Base-by-base conservation (phyloP, 2,329 filamentous ascomycete species). In the Colletotrichum tofieldiae region DNA sequence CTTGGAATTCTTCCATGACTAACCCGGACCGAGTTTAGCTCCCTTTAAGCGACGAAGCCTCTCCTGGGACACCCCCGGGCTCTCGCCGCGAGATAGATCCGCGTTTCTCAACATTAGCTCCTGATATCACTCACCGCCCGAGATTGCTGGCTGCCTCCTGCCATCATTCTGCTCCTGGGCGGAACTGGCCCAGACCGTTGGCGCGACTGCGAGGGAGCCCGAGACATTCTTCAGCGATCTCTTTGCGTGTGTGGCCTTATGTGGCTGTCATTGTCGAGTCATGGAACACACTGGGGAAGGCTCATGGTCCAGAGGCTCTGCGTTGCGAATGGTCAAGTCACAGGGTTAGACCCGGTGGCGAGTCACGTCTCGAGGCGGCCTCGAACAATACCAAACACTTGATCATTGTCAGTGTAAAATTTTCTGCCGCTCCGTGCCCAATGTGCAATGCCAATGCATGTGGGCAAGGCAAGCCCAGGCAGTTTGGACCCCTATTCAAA, bases 401-500 rank as follows among this genome's bases (percentile, higher is more conserved):
- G 20, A 32, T 45, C 32, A 62, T 58, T 67, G 68, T 23, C 43
- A 63, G 18, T 8, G 35, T 54, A 52, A 43, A 70, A 52, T 60
- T 65, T 69, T 69, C 67, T 58, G 49, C 47, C 61, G 26, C 54
- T 56, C 49, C 61, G 63, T 39, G 45, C 59, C n/a, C 23, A 39
- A 35, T 63, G 58, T 67, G 63, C 47, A 29, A 39, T n/a, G 45
- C 49, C 52, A 64, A 39, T 41, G 39, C 59, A 63, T 68, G 69
- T 58, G 45, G 58, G 58, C 52, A 43, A 52, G 29, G 32, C 39
- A n/a, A 41, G 45, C 29, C 69, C 47, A 59, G 47, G 47, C 58
- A 49, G 12, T 16, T 65, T 69, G 70, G 70, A 72, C 70, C 70
- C 70, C 70, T 72, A 72, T 72, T 72, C 41, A 54, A 26, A 47